Evolutionary conservation across 1,139 yeast genomes (phyloP).

Genomic region (Scheffersomyces segobiensis): DNA sequence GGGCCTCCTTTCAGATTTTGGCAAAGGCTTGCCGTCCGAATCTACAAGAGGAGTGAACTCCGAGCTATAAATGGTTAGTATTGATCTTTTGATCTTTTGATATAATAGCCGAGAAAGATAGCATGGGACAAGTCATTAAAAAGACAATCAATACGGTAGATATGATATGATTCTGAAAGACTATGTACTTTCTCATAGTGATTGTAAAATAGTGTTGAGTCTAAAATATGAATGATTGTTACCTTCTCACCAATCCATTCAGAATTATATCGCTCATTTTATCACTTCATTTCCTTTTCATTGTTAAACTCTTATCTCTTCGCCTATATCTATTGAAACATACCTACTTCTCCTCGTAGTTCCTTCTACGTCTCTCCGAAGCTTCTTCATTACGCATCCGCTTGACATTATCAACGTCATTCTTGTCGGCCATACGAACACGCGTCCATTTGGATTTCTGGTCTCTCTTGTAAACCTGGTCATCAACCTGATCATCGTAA

Average conservation of each 20-base stretch:
- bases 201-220: no score
- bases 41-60: conserved; percentile 48
- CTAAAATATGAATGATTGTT: no score
- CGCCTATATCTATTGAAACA: conserved; percentile 14
- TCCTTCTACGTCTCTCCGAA: conserved; percentile 14
- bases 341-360: conserved; percentile 53
- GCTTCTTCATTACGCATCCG: conserved; percentile 24
- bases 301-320: background rate
- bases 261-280: no score
- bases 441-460: conserved; percentile 45
- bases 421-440: conserved; percentile 32
- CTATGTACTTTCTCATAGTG: no score
- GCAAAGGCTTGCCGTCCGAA: conserved; percentile 61
- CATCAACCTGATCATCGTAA: conserved; percentile 15
- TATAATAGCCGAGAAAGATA: background rate
- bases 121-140: background rate
- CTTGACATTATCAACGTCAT: conserved; percentile 30
- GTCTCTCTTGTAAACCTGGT: conserved; percentile 41
- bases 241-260: no score
- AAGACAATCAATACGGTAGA: background rate
- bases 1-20: conserved; percentile 67
- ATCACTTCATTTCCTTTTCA: background rate
- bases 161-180: no score
- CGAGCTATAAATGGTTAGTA: conserved; percentile 32
- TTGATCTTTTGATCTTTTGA: background rate